phyloP scores from a whole-genome alignment of 805 yeast species.

The Yueomyces sinensis region DNA sequence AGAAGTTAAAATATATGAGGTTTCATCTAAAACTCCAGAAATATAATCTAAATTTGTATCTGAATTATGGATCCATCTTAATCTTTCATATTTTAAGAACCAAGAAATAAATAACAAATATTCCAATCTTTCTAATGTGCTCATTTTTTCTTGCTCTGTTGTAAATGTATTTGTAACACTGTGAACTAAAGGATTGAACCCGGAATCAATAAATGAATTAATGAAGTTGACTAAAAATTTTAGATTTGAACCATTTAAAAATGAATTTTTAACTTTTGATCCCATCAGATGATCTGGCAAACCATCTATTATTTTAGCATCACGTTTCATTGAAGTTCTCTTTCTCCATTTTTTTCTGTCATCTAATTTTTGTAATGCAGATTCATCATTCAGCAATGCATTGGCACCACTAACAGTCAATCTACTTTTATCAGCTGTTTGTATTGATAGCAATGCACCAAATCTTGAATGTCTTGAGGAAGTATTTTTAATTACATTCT shows the following conservation, averaged over 20 bases:
- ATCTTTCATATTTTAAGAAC: slow-evolving; percentile 59
- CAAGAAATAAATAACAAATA: slow-evolving; percentile 56
- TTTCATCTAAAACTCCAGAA: slow-evolving; percentile 46
- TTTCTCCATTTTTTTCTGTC: slow-evolving; percentile 52
- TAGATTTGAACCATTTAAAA: slow-evolving; percentile 4
- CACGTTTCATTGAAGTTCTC: slow-evolving; percentile 18
- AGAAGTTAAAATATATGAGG: slow-evolving; percentile 39
- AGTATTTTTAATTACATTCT: slow-evolving; percentile 33
- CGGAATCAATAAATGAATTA: slow-evolving; percentile 52
- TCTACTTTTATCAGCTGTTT: slow-evolving; percentile 43
- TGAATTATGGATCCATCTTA: slow-evolving; percentile 15
- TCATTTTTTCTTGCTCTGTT: slow-evolving; percentile 26
- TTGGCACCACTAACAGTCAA: slow-evolving; percentile 64
- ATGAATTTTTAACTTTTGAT: slow-evolving; percentile 4
- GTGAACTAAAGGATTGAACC: slow-evolving; percentile 54
- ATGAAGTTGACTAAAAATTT: slow-evolving; percentile 31
- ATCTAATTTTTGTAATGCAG: slow-evolving; percentile 54
- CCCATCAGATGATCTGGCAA: slow-evolving; percentile 17
- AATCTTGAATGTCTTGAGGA: slow-evolving; percentile 80
- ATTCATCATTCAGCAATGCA: slow-evolving; percentile 36
- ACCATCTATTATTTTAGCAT: slow-evolving; percentile 22
- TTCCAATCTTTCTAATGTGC: slow-evolving; percentile 24
- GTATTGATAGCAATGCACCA: slow-evolving; percentile 72
- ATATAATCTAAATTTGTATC: slow-evolving; percentile 28
- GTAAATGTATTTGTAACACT: slow-evolving; percentile 37